Evolutionary conservation across 805 yeast genomes (phyloP), one percentile per base, ranked within the genome.

Genomic region (Ogataea degrootiae): DNA sequence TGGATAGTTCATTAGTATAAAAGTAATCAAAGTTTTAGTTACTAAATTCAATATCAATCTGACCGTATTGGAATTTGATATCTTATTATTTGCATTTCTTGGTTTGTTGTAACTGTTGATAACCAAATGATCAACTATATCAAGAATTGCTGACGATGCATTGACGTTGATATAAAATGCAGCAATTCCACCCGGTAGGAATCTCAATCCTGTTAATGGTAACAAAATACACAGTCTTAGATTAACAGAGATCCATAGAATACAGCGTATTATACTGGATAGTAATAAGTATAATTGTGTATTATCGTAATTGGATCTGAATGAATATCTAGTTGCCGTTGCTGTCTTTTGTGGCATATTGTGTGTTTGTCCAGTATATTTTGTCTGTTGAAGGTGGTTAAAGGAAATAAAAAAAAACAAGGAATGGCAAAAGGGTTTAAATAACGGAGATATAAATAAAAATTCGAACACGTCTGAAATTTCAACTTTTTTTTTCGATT

Each of bases 111-210:
- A 26, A 9, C 11, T 26, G 12, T 60, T 57, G 15, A 62, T 50
- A 3, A 51, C 26, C 5, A 53, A 2, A 39, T 57, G 57, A 14
- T 53, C 55, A 21, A 62, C 46, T 3, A 48, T 31, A 36, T 65
- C 69, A 4, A 57, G 23, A 6, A 49, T 16, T 2, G 52, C 39
- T 16, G 56, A 38, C 2, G 36, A 23, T 3, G 46, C 33, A 31
- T 57, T 55, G 5, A 59, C 53, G 6, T 47, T 15, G 5, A 64
- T 34, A 44, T 81, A 76, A 64, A 82, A 84, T 53, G 79, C 85
- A 40, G 87, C 86, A 12, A 85, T 79, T 0, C 88, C 90, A 6
- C 84, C 88, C 1, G 89, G 85, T 19, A 84, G 62, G 53, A 82
- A 84, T 52, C 70, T 71, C 33, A 80, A 63, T 0, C 88, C 86